phyloP scores from a whole-genome alignment of 2,329 filamentous ascomycete genomes.

The Bimuria novae-zelandiae region DNA sequence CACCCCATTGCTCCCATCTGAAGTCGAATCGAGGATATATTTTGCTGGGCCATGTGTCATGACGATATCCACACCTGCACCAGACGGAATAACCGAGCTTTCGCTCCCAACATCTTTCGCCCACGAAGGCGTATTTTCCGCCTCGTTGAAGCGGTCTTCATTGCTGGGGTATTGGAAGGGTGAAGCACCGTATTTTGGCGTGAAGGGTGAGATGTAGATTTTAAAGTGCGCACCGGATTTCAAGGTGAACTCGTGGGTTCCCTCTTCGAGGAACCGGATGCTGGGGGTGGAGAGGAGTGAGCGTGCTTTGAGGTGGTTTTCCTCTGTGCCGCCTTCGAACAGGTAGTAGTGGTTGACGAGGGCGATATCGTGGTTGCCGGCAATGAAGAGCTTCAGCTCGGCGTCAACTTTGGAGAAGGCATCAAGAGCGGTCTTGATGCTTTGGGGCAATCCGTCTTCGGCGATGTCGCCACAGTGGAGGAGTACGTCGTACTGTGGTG shows the following conservation, averaged over 20 bases:
- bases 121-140: slow-evolving; percentile 21
- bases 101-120: slow-evolving; percentile 23
- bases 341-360: slow-evolving; percentile 51
- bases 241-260: slow-evolving; percentile 52
- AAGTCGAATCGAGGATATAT: slow-evolving; percentile 53
- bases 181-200: slow-evolving; percentile 58
- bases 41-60: slow-evolving; percentile 64
- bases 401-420: slow-evolving; percentile 54
- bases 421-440: slow-evolving; percentile 53
- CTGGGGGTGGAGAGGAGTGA: slow-evolving; percentile 46
- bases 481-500: slow-evolving; percentile 58
- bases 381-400: slow-evolving; percentile 63
- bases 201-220: slow-evolving; percentile 58
- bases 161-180: slow-evolving; percentile 57
- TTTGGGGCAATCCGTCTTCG: slow-evolving; percentile 51
- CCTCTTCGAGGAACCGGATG: slow-evolving; percentile 59
- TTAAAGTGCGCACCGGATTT: slow-evolving; percentile 54
- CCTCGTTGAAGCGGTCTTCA: slow-evolving; percentile 57
- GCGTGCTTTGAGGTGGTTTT: slow-evolving; percentile 12
- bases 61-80: slow-evolving; percentile 57
- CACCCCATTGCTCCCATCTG: slow-evolving; percentile 52
- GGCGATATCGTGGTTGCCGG: slow-evolving; percentile 65
- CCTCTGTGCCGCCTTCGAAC: slow-evolving; percentile 34
- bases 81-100: slow-evolving; percentile 36
- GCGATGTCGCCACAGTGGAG: slow-evolving; percentile 64